These are phyloP conservation scores for Phytopythium aichiense DNA, from an alignment of 352 stramenopile species.

Conservation along the genomic window DNA sequence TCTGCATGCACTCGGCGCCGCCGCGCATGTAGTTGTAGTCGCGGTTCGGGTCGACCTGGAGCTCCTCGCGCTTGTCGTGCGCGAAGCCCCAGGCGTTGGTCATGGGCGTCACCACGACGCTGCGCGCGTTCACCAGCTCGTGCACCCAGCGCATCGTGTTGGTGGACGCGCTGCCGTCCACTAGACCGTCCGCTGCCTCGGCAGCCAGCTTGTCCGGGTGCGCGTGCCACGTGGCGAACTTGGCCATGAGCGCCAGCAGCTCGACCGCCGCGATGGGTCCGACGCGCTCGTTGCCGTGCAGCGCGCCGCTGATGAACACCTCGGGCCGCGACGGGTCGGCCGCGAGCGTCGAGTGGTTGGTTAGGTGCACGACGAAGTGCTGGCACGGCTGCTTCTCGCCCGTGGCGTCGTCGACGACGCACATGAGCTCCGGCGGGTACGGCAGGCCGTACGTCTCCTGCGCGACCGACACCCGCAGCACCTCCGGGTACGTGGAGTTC, in stretches of 20 bases:
- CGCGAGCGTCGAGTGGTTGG: slow-evolving; percentile 82
- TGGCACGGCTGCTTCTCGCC: slow-evolving; percentile 47
- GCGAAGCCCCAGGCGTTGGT: slow-evolving; percentile 95
- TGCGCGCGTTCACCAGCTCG: slow-evolving; percentile 85
- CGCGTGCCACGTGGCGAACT: slow-evolving; percentile 45
- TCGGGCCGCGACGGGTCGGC: slow-evolving; percentile 78
- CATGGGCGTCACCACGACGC: slow-evolving; percentile 85
- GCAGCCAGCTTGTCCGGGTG: background rate
- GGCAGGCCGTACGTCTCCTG: slow-evolving; percentile 82
- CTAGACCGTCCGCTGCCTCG: slow-evolving; percentile 8
- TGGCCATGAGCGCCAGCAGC: slow-evolving; percentile 82
- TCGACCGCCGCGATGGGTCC: slow-evolving; percentile 90
- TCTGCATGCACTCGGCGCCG: slow-evolving; percentile 90
- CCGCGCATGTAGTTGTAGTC: slow-evolving; percentile 97
- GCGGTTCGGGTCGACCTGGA: slow-evolving; percentile 94
- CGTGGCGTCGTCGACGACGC: slow-evolving; percentile 42
- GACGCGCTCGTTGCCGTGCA: slow-evolving; percentile 97
- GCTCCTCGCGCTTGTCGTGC: slow-evolving; percentile 78
- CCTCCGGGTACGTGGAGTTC: slow-evolving; percentile 68
- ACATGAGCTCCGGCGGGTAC: slow-evolving; percentile 63
- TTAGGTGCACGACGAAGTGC: slow-evolving; percentile 86
- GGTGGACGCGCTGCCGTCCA: slow-evolving; percentile 14
- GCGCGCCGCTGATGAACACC: slow-evolving; percentile 94
- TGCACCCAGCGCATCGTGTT: slow-evolving; percentile 67
- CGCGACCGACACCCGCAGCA: slow-evolving; percentile 75